These are phyloP conservation scores for Vicia faba DNA, from an alignment of 306 rosid genomes.

Conservation along the genomic window DNA sequence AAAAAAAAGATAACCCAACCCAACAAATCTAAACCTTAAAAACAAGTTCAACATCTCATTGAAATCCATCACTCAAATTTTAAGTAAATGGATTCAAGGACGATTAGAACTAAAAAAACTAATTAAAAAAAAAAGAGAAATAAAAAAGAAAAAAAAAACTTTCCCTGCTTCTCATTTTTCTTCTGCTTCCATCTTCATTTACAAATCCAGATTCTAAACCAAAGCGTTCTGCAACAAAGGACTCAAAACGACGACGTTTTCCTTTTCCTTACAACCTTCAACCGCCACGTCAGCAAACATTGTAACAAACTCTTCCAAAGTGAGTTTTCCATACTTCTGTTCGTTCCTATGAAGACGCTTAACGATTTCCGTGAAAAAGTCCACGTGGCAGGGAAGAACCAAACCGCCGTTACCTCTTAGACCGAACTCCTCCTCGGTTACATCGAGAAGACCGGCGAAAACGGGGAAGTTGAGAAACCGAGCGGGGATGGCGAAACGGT, in stretches of 20 bases:
- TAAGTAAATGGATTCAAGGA: conserved; percentile 41
- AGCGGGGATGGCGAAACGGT: conserved; percentile 52
- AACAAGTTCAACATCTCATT: conserved; percentile 43
- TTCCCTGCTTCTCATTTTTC: neutral
- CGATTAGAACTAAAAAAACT: conserved; percentile 35
- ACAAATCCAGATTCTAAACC: conserved; percentile 29
- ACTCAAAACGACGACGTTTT: conserved; percentile 32
- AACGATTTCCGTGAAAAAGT: conserved; percentile 33
- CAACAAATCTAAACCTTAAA: neutral
- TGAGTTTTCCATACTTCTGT: conserved; percentile 24
- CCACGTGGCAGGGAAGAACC: conserved; percentile 40
- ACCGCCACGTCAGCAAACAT: conserved; percentile 23
- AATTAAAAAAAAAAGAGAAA: neutral
- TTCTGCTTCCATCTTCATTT: neutral
- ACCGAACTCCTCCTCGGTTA: conserved; percentile 56
- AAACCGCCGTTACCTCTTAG: conserved; percentile 41
- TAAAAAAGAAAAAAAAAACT: neutral
- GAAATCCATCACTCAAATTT: conserved; percentile 33
- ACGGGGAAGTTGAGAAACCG: conserved; percentile 56
- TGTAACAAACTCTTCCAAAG: conserved; percentile 32
- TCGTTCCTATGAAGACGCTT: conserved; percentile 34
- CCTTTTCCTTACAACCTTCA: conserved; percentile 39
- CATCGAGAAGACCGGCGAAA: conserved; percentile 39
- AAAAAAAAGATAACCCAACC: conserved; percentile 31
- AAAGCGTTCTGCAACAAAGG: conserved; percentile 38